Conservation (phyloP, 75 land plant species). For the Pinus albicaulis region DNA sequence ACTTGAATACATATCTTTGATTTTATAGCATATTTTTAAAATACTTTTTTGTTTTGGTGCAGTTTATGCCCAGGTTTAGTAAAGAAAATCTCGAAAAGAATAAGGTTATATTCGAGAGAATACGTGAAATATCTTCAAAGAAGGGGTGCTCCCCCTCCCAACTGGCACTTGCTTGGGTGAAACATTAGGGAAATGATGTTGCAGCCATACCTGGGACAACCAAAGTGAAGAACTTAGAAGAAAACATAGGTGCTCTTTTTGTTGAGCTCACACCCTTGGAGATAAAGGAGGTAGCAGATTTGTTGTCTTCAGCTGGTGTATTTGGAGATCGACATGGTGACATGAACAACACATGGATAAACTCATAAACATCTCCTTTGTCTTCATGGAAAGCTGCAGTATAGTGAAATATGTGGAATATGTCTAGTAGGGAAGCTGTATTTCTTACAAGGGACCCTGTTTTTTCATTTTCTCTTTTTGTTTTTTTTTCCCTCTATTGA, state of each 20-base stretch:
- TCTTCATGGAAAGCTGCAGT: slow-evolving; percentile 14
- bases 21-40: no score
- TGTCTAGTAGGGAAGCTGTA: no score
- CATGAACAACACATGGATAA: neutral
- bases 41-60: neutral
- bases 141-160: slow-evolving; percentile 60
- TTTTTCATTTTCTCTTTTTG: no score
- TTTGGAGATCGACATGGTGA: slow-evolving; percentile 35
- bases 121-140: slow-evolving; percentile 26
- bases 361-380: slow-evolving; percentile 6
- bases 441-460: no score
- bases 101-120: slow-evolving; percentile 24
- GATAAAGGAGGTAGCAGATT: slow-evolving; percentile 37
- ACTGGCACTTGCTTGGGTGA: slow-evolving; percentile 67
- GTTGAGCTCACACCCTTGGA: slow-evolving; percentile 41
- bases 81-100: slow-evolving; percentile 48
- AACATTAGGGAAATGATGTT: slow-evolving; percentile 54
- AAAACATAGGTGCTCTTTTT: slow-evolving; percentile 37
- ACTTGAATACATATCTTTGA: no score
- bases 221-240: slow-evolving; percentile 43
- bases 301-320: slow-evolving; percentile 18
- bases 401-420: no score
- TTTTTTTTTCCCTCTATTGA: no score
- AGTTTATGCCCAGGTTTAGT: slow-evolving; percentile 38
- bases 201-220: slow-evolving; percentile 71